These are phyloP conservation scores for Phaeomoniella chlamydospora DNA, from an alignment of 2,329 filamentous ascomycete genomes.

Conservation along the genomic window DNA sequence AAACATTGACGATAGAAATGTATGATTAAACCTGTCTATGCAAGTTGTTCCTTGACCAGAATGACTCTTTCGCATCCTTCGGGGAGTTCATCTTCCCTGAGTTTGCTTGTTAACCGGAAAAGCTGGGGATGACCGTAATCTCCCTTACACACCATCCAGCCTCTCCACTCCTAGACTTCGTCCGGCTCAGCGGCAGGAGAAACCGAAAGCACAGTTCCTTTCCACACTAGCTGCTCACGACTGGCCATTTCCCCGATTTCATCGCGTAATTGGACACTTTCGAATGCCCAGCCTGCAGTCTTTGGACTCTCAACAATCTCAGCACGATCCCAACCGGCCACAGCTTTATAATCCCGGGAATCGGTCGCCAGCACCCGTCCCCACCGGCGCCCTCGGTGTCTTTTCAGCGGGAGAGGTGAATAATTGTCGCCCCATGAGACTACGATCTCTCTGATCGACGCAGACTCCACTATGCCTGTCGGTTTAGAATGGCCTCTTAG, in stretches of 20 bases:
- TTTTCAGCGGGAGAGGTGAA: constrained; percentile 1
- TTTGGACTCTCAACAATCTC: constrained; percentile 1
- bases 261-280: not conserved
- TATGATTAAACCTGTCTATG: not conserved
- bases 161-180: constrained; percentile 1
- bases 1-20: not conserved
- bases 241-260: not conserved
- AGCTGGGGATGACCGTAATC: not conserved
- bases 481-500: constrained; percentile 1
- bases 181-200: not conserved
- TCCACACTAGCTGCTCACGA: constrained; percentile 1
- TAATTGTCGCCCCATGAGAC: not conserved
- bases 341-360: not conserved
- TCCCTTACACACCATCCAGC: constrained; percentile 1
- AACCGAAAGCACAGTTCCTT: not conserved
- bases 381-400: not conserved
- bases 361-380: constrained; percentile 1
- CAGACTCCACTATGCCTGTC: not conserved
- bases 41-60: not conserved
- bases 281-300: constrained; percentile 1
- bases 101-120: not conserved
- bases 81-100: constrained; percentile 1
- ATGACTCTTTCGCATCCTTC: not conserved
- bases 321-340: constrained; percentile 1
- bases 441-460: not conserved